These are phyloP conservation scores for Ambrosiella cleistominuta DNA, from an alignment of 2,329 filamentous ascomycete genomes.

Conservation along the genomic window DNA sequence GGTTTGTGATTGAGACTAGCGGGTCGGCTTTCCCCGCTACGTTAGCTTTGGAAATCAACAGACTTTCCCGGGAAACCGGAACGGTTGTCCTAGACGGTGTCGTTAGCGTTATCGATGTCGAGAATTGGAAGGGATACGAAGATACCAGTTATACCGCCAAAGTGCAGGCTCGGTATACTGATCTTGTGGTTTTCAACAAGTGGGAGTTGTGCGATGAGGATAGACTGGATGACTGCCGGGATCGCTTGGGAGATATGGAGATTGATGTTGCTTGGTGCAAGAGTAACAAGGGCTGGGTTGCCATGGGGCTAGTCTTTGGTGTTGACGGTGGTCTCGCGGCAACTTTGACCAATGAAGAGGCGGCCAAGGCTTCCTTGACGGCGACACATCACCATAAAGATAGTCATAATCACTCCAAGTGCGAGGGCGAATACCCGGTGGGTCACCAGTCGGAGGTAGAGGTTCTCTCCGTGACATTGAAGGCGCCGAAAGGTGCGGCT, in stretches of 20 bases:
- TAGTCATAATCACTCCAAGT: constrained; percentile 21
- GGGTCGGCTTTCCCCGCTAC: constrained; percentile 81
- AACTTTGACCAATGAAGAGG: constrained; percentile 27
- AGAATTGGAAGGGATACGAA: constrained; percentile 89
- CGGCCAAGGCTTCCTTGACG: constrained; percentile 15
- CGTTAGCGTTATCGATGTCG: constrained; percentile 76
- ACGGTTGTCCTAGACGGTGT: constrained; percentile 70
- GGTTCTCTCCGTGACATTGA: constrained; percentile 65
- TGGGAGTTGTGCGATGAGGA: constrained; percentile 65
- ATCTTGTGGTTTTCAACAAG: constrained; percentile 84
- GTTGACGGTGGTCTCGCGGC: constrained; percentile 65
- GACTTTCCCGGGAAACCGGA: constrained; percentile 50
- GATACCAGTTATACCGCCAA: constrained; percentile 79
- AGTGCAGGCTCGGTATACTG: constrained; percentile 76
- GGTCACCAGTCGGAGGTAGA: constrained; percentile 76
- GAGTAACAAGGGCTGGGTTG: constrained; percentile 63
- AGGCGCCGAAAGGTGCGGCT: constrained; percentile 19
- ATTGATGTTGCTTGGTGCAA: constrained; percentile 70
- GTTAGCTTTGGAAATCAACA: constrained; percentile 76
- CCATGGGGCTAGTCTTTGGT: constrained; percentile 65
- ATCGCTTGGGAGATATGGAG: constrained; percentile 64
- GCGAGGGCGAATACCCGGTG: constrained; percentile 28
- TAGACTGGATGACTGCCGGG: constrained; percentile 58
- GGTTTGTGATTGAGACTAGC: constrained; percentile 86
- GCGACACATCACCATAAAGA: constrained; percentile 21